Evolutionary conservation across 75 land plant genomes (phyloP).

Genomic region (Cunninghamia lanceolata): DNA sequence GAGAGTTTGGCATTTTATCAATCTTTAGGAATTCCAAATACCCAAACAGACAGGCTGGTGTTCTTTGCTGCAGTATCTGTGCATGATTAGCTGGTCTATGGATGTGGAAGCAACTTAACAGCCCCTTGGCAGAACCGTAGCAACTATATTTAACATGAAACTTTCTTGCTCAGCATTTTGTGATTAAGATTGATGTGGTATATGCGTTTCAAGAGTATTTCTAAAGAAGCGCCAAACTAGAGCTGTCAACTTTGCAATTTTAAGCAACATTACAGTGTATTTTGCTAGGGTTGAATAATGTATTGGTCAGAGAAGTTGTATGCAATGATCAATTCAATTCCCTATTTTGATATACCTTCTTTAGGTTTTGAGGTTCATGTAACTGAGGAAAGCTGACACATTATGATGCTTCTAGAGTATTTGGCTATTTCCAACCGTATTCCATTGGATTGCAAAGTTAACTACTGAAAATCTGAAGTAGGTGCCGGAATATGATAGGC

Average conservation of each 20-base stretch:
- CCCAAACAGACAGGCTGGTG: not conserved
- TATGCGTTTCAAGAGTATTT: not conserved
- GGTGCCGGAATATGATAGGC: no score
- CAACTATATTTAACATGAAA: constrained; percentile 18
- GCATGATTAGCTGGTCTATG: not conserved
- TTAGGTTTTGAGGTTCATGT: constrained; percentile 8
- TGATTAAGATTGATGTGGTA: not conserved
- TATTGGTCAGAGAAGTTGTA: not conserved
- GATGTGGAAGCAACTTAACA: not conserved
- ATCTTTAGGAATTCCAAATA: not conserved
- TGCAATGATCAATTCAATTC: not conserved
- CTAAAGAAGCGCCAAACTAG: not conserved
- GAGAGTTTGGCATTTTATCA: not conserved
- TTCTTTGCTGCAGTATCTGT: constrained; percentile 4
- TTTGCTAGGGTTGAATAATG: not conserved
- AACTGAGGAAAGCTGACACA: not conserved
- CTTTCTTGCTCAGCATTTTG: constrained; percentile 9
- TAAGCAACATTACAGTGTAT: not conserved
- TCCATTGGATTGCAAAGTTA: no score
- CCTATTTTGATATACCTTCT: not conserved
- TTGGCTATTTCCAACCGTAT: constrained; percentile 19
- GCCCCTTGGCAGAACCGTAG: not conserved
- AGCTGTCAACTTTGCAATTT: not conserved
- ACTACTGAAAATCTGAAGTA: no score
- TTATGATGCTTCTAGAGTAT: constrained; percentile 37